Percentiles rank a stretch among this genome's conserved stretches.
These are phyloP conservation scores for Pythium periplocum DNA, from an alignment of 352 stramenopile species.

Conservation along the genomic window DNA sequence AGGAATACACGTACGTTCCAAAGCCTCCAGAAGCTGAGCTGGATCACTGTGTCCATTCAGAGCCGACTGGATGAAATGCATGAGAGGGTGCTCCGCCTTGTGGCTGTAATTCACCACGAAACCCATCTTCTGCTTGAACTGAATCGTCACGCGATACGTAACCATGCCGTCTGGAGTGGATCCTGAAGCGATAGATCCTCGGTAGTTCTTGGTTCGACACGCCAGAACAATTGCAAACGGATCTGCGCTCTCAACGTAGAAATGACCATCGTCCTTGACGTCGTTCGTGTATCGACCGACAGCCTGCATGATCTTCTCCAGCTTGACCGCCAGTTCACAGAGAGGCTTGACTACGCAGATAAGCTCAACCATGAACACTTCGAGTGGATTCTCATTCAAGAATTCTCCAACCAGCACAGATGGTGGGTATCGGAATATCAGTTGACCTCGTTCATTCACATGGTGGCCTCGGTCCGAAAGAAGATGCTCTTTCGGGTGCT, in stretches of 20 bases:
- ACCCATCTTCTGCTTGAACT: conserved; percentile 87
- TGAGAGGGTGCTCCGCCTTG: conserved; percentile 77
- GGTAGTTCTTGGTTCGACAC: conserved; percentile 64
- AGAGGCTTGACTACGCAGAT: conserved; percentile 83
- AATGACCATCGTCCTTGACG: conserved; percentile 62
- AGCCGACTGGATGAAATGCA: conserved; percentile 84
- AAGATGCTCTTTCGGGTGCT: conserved; percentile 47
- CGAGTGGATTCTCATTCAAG: conserved; percentile 76
- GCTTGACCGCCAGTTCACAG: conserved; percentile 78
- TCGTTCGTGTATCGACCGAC: conserved; percentile 74
- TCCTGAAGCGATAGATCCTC: conserved; percentile 57
- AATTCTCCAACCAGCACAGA: conserved; percentile 60
- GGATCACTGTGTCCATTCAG: conserved; percentile 78
- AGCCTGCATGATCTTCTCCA: conserved; percentile 64
- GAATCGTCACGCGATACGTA: conserved; percentile 75
- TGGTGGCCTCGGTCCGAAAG: conserved; percentile 64
- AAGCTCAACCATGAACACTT: conserved; percentile 85
- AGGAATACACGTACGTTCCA: conserved; percentile 79
- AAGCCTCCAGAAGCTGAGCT: conserved; percentile 70
- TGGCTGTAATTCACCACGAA: conserved; percentile 87
- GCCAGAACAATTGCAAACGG: conserved; percentile 81
- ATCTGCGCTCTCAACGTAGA: conserved; percentile 80
- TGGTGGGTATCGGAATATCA: conserved; percentile 82
- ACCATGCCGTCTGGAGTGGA: conserved; percentile 70
- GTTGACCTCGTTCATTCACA: conserved; percentile 61